Percentiles rank a stretch among this genome's conserved stretches.
phyloP scores from a whole-genome alignment of 768 basidiomycete species.

The Antrodiella citrinella region DNA sequence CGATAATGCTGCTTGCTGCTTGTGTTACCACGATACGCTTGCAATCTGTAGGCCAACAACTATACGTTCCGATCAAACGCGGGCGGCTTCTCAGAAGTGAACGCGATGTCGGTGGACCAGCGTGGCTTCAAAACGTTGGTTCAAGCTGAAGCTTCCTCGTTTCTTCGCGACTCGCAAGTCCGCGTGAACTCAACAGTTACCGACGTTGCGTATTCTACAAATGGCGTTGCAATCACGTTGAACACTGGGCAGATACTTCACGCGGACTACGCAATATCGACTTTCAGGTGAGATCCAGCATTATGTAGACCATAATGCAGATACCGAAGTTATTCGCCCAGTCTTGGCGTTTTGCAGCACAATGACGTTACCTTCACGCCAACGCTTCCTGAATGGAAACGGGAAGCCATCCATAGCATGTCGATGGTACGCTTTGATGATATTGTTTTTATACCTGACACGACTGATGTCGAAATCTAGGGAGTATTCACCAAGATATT shows the following conservation, averaged over 20 bases:
- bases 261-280: slow-evolving; percentile 55
- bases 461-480: slow-evolving; percentile 13
- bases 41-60: slow-evolving; percentile 45
- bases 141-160: slow-evolving; percentile 47
- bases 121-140: slow-evolving; percentile 54
- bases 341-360: slow-evolving; percentile 61
- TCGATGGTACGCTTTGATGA: slow-evolving; percentile 35
- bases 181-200: slow-evolving; percentile 44
- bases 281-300: slow-evolving; percentile 29
- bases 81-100: slow-evolving; percentile 51
- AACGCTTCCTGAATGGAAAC: slow-evolving; percentile 46
- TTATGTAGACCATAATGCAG: background rate
- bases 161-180: slow-evolving; percentile 39
- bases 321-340: slow-evolving; percentile 15
- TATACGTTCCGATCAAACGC: slow-evolving; percentile 43
- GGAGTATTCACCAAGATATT: slow-evolving; percentile 64
- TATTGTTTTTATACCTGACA: background rate
- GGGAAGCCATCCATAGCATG: slow-evolving; percentile 54
- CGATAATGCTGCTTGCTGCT: background rate
- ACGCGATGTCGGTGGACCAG: slow-evolving; percentile 49
- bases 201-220: slow-evolving; percentile 35
- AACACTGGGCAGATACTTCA: slow-evolving; percentile 33
- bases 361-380: slow-evolving; percentile 51
- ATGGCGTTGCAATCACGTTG: slow-evolving; percentile 40
- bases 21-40: slow-evolving; percentile 7